Conservation (phyloP, 106 monocot genomes). For the Allium fistulosum region DNA sequence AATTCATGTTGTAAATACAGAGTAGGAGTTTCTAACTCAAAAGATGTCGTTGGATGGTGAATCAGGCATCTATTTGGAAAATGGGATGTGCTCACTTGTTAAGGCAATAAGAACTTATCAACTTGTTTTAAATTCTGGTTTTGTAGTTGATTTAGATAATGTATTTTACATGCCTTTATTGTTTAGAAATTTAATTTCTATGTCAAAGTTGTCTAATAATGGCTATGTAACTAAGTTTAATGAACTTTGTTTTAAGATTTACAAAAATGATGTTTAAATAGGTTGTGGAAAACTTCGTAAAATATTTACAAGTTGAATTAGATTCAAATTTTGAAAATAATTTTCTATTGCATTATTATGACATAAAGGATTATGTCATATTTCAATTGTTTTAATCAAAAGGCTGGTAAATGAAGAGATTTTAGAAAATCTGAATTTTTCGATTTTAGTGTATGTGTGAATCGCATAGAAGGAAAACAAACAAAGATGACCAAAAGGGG, state of each 20-base stretch:
- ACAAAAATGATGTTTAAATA: not conserved
- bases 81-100: not conserved
- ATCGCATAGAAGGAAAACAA: slow-evolving; percentile 2
- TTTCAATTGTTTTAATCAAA: not conserved
- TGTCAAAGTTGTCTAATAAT: not conserved
- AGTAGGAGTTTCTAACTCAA: not conserved
- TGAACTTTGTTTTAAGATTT: not conserved
- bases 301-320: not conserved
- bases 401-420: not conserved
- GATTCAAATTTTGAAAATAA: not conserved
- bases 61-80: not conserved
- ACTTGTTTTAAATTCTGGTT: not conserved
- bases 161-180: slow-evolving; percentile 2
- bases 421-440: not conserved
- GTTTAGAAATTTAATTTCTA: slow-evolving; percentile 15
- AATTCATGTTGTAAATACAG: not conserved
- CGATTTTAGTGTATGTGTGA: not conserved
- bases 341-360: not conserved
- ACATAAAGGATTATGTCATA: not conserved
- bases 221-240: not conserved
- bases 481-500: not conserved
- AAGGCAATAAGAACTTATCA: not conserved
- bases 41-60: not conserved
- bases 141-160: slow-evolving; percentile 4
- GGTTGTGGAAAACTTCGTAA: not conserved